Evolutionary conservation across 768 basidiomycete genomes (phyloP).

Genomic region (Paxillus involutus): DNA sequence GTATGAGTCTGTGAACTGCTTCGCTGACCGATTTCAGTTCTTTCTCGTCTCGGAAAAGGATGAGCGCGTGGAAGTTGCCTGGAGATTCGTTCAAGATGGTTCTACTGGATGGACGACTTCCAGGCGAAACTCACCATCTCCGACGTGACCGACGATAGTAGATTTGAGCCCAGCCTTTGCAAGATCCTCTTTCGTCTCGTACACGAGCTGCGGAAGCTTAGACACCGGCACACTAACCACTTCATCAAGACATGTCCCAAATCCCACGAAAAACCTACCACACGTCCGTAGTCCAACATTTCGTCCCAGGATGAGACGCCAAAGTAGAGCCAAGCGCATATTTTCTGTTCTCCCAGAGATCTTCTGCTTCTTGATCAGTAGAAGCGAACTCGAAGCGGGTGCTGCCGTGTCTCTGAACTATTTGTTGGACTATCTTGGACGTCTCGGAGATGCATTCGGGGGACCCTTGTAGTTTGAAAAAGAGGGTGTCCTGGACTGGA

Average conservation of each 20-base stretch:
- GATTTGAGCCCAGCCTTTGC: slow-evolving; percentile 51
- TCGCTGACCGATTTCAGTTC: slow-evolving; percentile 55
- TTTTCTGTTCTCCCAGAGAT: slow-evolving; percentile 85
- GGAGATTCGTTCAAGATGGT: background rate
- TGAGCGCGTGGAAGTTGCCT: slow-evolving; percentile 50
- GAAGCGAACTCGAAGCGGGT: slow-evolving; percentile 69
- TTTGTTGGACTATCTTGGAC: slow-evolving; percentile 53
- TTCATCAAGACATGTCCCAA: background rate
- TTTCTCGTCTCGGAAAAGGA: slow-evolving; percentile 58
- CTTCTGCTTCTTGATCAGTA: slow-evolving; percentile 71
- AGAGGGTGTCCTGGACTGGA: slow-evolving; percentile 75
- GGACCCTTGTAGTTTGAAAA: slow-evolving; percentile 91
- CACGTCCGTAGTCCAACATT: slow-evolving; percentile 87
- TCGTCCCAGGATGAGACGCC: slow-evolving; percentile 58
- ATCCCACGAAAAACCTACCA: slow-evolving; percentile 49
- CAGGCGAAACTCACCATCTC: slow-evolving; percentile 57
- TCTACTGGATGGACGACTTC: background rate
- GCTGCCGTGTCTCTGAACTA: slow-evolving; percentile 70
- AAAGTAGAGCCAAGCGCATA: slow-evolving; percentile 75
- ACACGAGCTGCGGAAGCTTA: slow-evolving; percentile 64
- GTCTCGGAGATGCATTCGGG: slow-evolving; percentile 55
- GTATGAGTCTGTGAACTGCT: slow-evolving; percentile 69
- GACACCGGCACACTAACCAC: slow-evolving; percentile 63
- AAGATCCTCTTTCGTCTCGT: slow-evolving; percentile 81
- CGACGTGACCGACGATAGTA: slow-evolving; percentile 83